These are phyloP conservation scores for Cadophora sp. DNA, from an alignment of 2,329 filamentous ascomycete species.

Conservation along the genomic window DNA sequence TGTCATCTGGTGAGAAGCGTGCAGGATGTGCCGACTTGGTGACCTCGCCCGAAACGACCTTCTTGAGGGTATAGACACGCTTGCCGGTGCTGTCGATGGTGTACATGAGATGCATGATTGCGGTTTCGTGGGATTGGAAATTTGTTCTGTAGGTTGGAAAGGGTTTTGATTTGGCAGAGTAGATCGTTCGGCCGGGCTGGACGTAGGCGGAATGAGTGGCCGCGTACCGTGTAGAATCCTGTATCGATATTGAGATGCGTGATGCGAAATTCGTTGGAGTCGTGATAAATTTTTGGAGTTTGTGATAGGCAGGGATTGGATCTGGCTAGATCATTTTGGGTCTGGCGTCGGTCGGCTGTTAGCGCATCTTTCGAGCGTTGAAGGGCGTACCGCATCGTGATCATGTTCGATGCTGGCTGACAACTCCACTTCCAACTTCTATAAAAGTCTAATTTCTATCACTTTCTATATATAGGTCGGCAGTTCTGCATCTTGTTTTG, in stretches of 20 bases:
- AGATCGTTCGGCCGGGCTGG: not conserved
- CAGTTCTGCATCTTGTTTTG: not conserved
- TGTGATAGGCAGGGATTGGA: not conserved
- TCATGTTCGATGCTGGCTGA: not conserved
- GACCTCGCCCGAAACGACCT: slow-evolving; percentile 81
- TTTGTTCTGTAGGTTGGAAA: not conserved
- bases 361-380: not conserved
- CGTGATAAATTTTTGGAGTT: slow-evolving; percentile 20
- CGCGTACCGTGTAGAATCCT: not conserved
- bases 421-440: slow-evolving; percentile 12
- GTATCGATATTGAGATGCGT: slow-evolving; percentile 7
- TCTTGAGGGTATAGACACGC: slow-evolving; percentile 94
- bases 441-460: slow-evolving; percentile 4
- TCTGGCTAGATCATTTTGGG: not conserved
- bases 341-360: not conserved
- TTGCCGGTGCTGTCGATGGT: slow-evolving; percentile 82
- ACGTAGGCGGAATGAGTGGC: slow-evolving; percentile 14
- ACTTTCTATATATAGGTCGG: slow-evolving; percentile 6
- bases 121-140: not conserved
- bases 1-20: slow-evolving; percentile 97
- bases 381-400: not conserved
- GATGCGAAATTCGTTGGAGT: not conserved
- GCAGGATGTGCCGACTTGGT: slow-evolving; percentile 97
- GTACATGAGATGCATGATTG: slow-evolving; percentile 79
- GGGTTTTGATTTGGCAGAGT: not conserved